These are phyloP conservation scores for Xylaria castorea DNA, from an alignment of 495 filamentous ascomycete genomes.

Conservation along the genomic window DNA sequence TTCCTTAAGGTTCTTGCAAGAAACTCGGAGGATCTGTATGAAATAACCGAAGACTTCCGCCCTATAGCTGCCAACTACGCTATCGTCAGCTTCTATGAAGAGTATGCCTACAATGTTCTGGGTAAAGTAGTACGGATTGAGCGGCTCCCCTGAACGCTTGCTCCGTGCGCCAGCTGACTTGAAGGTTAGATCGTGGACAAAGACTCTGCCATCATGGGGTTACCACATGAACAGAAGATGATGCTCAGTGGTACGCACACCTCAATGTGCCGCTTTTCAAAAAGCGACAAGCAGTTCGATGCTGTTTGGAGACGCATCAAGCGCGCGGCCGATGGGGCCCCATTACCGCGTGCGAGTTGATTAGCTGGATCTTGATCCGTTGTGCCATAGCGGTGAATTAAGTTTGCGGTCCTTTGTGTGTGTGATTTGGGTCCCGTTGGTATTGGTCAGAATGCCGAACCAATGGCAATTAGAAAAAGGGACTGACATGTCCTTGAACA, in stretches of 20 bases:
- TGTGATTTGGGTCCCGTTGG: too few relatives aligned
- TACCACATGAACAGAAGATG: slow-evolving; percentile 27
- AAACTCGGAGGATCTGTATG: neutral
- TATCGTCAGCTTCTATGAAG: neutral
- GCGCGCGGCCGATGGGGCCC: neutral
- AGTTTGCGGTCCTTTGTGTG: too few relatives aligned
- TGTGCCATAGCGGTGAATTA: neutral
- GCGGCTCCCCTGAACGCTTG: neutral
- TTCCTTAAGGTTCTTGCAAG: neutral
- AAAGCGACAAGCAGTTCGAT: neutral
- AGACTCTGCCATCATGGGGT: slow-evolving; percentile 25
- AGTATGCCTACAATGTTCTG: neutral
- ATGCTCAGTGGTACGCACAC: slow-evolving; percentile 30
- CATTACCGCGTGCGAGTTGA: neutral
- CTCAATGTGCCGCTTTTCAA: slow-evolving; percentile 13
- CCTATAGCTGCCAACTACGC: neutral
- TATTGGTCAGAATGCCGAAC: too few relatives aligned
- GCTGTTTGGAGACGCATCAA: neutral
- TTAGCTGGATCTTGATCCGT: neutral
- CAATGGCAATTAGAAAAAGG: too few relatives aligned
- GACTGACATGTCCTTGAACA: too few relatives aligned
- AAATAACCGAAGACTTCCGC: neutral
- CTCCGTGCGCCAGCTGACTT: neutral
- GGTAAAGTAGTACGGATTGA: neutral
- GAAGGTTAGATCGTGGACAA: slow-evolving; percentile 22